Evolutionary conservation across 2,329 filamentous ascomycete species (phyloP), one percentile per base, ranked within the genome.

Genomic region (Polychaeton citri): DNA sequence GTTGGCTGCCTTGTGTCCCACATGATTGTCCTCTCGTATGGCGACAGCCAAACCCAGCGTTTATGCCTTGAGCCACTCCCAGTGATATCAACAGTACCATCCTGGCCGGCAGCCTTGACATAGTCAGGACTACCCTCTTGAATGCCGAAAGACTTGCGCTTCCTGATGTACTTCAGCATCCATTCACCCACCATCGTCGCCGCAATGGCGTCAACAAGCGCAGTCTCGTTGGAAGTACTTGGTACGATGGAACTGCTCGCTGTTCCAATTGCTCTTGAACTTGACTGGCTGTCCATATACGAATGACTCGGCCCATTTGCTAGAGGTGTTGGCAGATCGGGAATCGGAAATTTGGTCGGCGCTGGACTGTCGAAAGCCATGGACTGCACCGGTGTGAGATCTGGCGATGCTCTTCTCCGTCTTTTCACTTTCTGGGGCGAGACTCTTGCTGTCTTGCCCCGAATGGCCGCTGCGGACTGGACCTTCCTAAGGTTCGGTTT

Each of bases 1-100:
- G 79, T 84, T 12, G 90, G 90, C 61, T 98, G 90, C 67, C 93
- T 95, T 68, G 81, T 93, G 60, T 88, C 95, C 90, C 90, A 98
- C 59, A 98, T 83, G 41, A 98, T 88, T 9, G 88, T 81, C 43
- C 87, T 73, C 61, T 98, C 90, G 53, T 98, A 96, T 2, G 90
- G 90, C 13, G 88, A 90, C 43, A 98, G 72, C 90, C 90, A 98
- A 2, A 98, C 90, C 90, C 90, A 98, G 57, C 90, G 74, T 64
- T 87, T 95, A 58, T 98, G 90, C 19, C 90, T 64, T 4, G 71
- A 81, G 45, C 75, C 75, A 48, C 71, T 75, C 44, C 66, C 71
- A 15, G 65, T 68, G 40, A 81, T 78, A 51, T 86, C 77, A 43
- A 75, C 75, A 18, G 70, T 76, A 21, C 71, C 70, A 41, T 69